phyloP scores from a whole-genome alignment of 1,284 basidiomycete species.

The Meripilus lineatus region DNA sequence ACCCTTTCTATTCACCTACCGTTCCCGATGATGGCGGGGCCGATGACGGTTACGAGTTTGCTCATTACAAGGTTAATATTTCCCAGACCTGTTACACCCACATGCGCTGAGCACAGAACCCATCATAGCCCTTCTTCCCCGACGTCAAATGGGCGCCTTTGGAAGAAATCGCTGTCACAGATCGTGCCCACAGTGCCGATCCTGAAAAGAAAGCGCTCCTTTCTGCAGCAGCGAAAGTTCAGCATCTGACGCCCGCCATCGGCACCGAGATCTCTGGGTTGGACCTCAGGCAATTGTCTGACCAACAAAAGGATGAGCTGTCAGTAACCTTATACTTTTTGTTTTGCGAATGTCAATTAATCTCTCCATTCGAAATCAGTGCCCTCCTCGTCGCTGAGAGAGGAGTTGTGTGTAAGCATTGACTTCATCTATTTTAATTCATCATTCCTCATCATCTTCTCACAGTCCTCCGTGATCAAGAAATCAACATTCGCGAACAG shows the following conservation, averaged over 20 bases:
- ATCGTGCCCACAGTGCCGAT: slow-evolving; percentile 61
- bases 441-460: slow-evolving; percentile 10
- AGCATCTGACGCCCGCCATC: slow-evolving; percentile 56
- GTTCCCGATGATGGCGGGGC: slow-evolving; percentile 42
- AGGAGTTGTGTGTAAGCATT: slow-evolving; percentile 58
- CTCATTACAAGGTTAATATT: slow-evolving; percentile 52
- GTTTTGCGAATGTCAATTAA: slow-evolving; percentile 5
- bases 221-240: slow-evolving; percentile 52
- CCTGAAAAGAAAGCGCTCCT: slow-evolving; percentile 54
- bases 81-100: too few relatives aligned
- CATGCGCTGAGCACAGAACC: slow-evolving; percentile 2
- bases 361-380: slow-evolving; percentile 26
- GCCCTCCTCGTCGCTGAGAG: slow-evolving; percentile 66
- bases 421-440: not conserved
- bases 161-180: slow-evolving; percentile 50
- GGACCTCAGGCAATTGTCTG: slow-evolving; percentile 55
- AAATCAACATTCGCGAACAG: slow-evolving; percentile 64
- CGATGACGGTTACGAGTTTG: slow-evolving; percentile 45
- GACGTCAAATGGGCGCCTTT: slow-evolving; percentile 62
- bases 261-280: slow-evolving; percentile 63
- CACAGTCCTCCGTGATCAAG: slow-evolving; percentile 69
- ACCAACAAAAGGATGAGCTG: slow-evolving; percentile 66
- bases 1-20: slow-evolving; percentile 65
- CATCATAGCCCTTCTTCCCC: slow-evolving; percentile 57
- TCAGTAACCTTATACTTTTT: slow-evolving; percentile 21